A percentile compares a stretch with the other conserved stretches of the same genome.
These are phyloP conservation scores for Vitis riparia DNA, from an alignment of 164 flowering plant genomes.

Conservation along the genomic window DNA sequence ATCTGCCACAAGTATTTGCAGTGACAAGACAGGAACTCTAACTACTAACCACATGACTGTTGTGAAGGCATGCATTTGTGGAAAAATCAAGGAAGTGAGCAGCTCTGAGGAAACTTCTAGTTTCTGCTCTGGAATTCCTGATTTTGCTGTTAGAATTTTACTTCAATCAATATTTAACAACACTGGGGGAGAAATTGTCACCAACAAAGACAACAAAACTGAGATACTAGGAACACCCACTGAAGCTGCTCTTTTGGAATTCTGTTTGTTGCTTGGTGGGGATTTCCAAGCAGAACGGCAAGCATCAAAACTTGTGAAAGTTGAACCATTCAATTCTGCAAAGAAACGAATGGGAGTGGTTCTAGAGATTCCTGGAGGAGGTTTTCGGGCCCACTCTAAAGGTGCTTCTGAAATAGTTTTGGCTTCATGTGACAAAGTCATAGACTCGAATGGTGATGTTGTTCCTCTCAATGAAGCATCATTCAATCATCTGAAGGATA, in stretches of 20 bases:
- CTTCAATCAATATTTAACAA: constrained; percentile 84
- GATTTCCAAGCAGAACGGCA: constrained; percentile 61
- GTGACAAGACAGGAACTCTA: constrained; percentile 96
- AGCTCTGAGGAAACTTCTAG: constrained; percentile 24
- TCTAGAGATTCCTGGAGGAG: constrained; percentile 67
- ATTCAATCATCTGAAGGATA: constrained; percentile 39
- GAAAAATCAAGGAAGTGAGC: constrained; percentile 46
- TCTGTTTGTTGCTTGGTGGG: constrained; percentile 83
- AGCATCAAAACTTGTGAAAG: constrained; percentile 57
- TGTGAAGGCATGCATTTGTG: constrained; percentile 82
- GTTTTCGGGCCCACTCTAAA: constrained; percentile 72
- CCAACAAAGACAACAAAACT: constrained; percentile 44
- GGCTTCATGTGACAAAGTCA: constrained; percentile 74
- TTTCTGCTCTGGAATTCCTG: constrained; percentile 54
- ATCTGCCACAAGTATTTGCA: constrained; percentile 86
- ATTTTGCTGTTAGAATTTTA: constrained; percentile 46
- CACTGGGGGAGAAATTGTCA: constrained; percentile 91
- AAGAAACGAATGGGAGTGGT: constrained; percentile 91
- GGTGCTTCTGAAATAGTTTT: constrained; percentile 94
- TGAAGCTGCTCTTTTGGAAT: constrained; percentile 84
- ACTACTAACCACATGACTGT: constrained; percentile 96
- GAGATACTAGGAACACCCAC: constrained; percentile 93
- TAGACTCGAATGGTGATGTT: constrained; percentile 59
- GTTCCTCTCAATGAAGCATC: constrained; percentile 61
- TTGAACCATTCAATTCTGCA: constrained; percentile 92